Conservation (phyloP, 495 filamentous ascomycete species). For the Lepraria neglecta region DNA sequence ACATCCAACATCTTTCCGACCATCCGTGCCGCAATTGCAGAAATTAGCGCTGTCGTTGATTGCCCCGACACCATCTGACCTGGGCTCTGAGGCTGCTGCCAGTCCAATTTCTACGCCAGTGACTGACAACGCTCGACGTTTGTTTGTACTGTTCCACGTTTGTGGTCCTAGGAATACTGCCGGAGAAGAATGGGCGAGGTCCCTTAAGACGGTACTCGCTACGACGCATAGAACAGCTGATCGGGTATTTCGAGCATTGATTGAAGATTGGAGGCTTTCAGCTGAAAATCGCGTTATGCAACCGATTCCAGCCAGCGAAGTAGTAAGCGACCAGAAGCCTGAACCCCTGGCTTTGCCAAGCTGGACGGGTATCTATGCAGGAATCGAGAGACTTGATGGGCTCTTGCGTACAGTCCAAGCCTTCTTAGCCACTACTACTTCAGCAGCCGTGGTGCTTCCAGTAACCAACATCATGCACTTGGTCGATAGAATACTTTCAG, state of each 20-base stretch:
- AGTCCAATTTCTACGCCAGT: slow-evolving; percentile 43
- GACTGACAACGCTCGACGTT: slow-evolving; percentile 46
- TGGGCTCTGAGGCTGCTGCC: slow-evolving; percentile 32
- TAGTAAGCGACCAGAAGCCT: slow-evolving; percentile 35
- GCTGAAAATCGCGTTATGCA: slow-evolving; percentile 30
- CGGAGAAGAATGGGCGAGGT: slow-evolving; percentile 65
- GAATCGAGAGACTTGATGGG: slow-evolving; percentile 58
- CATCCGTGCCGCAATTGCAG: slow-evolving; percentile 62
- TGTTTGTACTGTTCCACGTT: slow-evolving; percentile 63
- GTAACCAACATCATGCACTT: slow-evolving; percentile 60
- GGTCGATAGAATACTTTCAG: slow-evolving; percentile 58
- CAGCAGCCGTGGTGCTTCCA: slow-evolving; percentile 54
- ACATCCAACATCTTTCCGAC: slow-evolving; percentile 73
- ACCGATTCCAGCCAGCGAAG: slow-evolving; percentile 28
- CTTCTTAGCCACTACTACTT: slow-evolving; percentile 54
- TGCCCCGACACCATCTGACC: slow-evolving; percentile 46
- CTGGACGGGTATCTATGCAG: slow-evolving; percentile 68
- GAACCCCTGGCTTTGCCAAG: slow-evolving; percentile 49
- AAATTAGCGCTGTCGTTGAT: slow-evolving; percentile 49
- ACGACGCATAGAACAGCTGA: slow-evolving; percentile 62
- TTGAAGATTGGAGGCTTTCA: slow-evolving; percentile 70
- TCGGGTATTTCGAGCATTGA: slow-evolving; percentile 64
- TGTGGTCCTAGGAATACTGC: slow-evolving; percentile 69
- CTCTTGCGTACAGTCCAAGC: slow-evolving; percentile 51
- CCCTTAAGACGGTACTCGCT: slow-evolving; percentile 51